A percentile compares a stretch with the other conserved stretches of the same genome.
Evolutionary conservation across 2,329 filamentous ascomycete genomes (phyloP).

Genomic region (Sclerotinia borealis): DNA sequence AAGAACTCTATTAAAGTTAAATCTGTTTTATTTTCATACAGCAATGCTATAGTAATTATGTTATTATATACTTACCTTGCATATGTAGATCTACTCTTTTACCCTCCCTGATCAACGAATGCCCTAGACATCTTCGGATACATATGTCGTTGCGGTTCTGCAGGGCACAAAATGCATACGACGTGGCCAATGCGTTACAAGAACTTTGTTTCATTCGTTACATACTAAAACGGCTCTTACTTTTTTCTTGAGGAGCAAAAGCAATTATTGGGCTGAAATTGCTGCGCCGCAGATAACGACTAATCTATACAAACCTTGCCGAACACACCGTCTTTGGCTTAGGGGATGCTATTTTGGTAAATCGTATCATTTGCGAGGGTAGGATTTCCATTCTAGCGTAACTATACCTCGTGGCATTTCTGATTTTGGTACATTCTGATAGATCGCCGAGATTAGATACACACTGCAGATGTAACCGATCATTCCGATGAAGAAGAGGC

Average conservation of each 20-base stretch:
- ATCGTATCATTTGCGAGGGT: background rate
- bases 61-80: background rate
- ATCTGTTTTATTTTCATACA: background rate
- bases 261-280: constrained; percentile 4
- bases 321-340: background rate
- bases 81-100: background rate
- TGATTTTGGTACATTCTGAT: background rate
- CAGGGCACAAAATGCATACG: constrained; percentile 4
- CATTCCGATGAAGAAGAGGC: background rate
- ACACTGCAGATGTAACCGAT: background rate
- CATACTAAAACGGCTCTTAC: background rate
- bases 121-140: background rate
- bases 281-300: background rate
- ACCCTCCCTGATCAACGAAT: background rate
- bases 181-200: constrained; percentile 6
- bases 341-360: background rate
- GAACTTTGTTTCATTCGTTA: constrained; percentile 6
- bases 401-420: background rate
- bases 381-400: background rate
- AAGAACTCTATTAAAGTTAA: background rate
- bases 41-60: background rate
- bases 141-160: background rate
- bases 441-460: background rate
- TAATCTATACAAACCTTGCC: background rate
- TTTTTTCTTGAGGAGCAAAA: background rate